phyloP scores from a whole-genome alignment of 2,329 filamentous ascomycete genomes.

The Golovinomyces cichoracearum region DNA sequence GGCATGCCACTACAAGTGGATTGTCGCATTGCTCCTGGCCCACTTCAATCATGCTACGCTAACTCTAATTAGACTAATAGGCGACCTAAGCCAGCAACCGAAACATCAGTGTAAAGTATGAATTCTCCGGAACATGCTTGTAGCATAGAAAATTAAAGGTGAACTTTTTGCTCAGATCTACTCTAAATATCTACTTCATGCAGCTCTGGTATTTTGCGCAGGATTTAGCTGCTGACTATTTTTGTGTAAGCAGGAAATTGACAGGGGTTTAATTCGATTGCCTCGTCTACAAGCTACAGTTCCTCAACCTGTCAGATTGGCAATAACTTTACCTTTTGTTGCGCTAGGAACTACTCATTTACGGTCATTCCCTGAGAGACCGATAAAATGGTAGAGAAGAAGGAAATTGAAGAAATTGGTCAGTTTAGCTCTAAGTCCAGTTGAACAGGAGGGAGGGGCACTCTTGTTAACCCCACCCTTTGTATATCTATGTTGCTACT shows the following conservation, averaged over 20 bases:
- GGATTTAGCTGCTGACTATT: too few relatives aligned
- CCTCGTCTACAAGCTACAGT: neutral
- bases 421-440: slow-evolving; percentile 6
- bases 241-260: slow-evolving; percentile 1
- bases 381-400: slow-evolving; percentile 19
- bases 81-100: neutral
- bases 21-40: neutral
- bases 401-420: slow-evolving; percentile 19
- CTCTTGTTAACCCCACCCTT: neutral
- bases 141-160: too few relatives aligned
- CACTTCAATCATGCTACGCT: slow-evolving; percentile 1
- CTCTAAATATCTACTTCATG: too few relatives aligned
- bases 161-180: too few relatives aligned
- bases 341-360: neutral
- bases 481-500: neutral
- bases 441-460: neutral
- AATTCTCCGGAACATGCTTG: too few relatives aligned
- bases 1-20: neutral
- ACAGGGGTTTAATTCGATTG: neutral
- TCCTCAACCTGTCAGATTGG: too few relatives aligned
- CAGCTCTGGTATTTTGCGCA: too few relatives aligned
- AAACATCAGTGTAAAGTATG: too few relatives aligned
- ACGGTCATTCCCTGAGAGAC: neutral
- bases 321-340: too few relatives aligned
- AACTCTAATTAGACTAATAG: slow-evolving; percentile 1